Evolutionary conservation across 768 basidiomycete genomes (phyloP).

Genomic region (Paxillus involutus): DNA sequence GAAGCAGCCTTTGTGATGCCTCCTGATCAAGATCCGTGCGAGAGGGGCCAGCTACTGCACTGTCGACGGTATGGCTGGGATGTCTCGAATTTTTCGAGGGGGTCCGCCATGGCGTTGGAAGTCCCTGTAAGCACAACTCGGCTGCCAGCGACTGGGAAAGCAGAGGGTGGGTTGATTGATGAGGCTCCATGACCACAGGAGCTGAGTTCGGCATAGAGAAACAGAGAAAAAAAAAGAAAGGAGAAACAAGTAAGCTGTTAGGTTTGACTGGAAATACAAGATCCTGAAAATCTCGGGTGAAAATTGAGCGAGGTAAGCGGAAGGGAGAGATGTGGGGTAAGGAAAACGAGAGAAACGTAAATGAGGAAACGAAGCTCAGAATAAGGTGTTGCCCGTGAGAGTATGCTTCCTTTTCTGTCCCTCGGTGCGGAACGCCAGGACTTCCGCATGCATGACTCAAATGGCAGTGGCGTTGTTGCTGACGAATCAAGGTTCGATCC

Average conservation of each 20-base stretch:
- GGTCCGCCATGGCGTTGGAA: conserved; percentile 10
- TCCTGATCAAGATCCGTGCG: conserved; percentile 30
- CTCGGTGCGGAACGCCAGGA: too few relatives aligned
- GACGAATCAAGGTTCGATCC: too few relatives aligned
- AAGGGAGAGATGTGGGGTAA: background rate
- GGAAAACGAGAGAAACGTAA: background rate
- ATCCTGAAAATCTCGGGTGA: background rate
- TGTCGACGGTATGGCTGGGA: conserved; percentile 1
- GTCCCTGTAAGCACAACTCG: conserved; percentile 6
- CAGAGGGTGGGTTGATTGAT: background rate
- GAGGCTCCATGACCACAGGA: conserved; percentile 3
- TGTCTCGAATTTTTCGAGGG: conserved; percentile 1
- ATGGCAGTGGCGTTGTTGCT: too few relatives aligned
- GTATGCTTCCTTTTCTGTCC: too few relatives aligned
- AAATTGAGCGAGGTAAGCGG: background rate
- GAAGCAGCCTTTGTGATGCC: conserved; percentile 13
- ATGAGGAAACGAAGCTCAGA: too few relatives aligned
- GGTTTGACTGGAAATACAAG: background rate
- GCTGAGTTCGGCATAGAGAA: conserved; percentile 3
- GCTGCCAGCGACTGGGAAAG: conserved; percentile 8
- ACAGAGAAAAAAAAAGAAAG: background rate
- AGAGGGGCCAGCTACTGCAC: conserved; percentile 1
- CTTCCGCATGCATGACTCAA: too few relatives aligned
- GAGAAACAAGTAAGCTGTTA: background rate
- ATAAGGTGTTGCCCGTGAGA: too few relatives aligned